Evolutionary conservation across 2,329 filamentous ascomycete species (phyloP).

Genomic region (Ciborinia camelliae): DNA sequence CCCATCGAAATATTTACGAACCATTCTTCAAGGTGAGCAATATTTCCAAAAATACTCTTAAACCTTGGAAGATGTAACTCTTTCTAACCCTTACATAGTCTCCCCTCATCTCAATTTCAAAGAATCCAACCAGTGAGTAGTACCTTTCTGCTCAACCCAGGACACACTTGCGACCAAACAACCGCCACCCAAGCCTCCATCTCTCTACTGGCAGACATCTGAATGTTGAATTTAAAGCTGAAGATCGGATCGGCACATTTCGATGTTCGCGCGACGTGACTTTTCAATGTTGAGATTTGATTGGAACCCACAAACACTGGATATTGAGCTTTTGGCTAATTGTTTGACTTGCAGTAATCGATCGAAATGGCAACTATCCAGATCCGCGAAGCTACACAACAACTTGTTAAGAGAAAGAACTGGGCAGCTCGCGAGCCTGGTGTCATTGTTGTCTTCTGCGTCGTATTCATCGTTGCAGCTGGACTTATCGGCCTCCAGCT

Average conservation of each 20-base stretch:
- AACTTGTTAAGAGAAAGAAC: constrained; percentile 52
- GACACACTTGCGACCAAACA: not conserved
- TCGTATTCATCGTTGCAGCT: constrained; percentile 53
- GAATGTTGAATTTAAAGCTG: not conserved
- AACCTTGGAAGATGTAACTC: not conserved
- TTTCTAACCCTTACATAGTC: not conserved
- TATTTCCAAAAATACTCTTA: not conserved
- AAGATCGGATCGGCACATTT: not conserved
- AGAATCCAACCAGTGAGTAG: not conserved
- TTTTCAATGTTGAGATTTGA: not conserved
- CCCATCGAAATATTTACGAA: not conserved
- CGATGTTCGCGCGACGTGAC: not conserved
- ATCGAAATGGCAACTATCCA: constrained; percentile 27
- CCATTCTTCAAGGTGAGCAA: not conserved
- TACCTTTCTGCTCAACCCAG: not conserved
- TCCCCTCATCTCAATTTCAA: not conserved
- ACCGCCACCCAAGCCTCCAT: not conserved
- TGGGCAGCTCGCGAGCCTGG: constrained; percentile 56
- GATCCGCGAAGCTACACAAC: constrained; percentile 33
- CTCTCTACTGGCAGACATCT: not conserved
- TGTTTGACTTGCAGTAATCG: constrained; percentile 10
- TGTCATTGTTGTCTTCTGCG: constrained; percentile 60
- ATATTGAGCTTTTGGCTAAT: constrained; percentile 1
- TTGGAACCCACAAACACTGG: not conserved
- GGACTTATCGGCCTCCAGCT: constrained; percentile 50